Conservation (phyloP, 108 stramenopile genomes). For the Ochromonas danica region DNA sequence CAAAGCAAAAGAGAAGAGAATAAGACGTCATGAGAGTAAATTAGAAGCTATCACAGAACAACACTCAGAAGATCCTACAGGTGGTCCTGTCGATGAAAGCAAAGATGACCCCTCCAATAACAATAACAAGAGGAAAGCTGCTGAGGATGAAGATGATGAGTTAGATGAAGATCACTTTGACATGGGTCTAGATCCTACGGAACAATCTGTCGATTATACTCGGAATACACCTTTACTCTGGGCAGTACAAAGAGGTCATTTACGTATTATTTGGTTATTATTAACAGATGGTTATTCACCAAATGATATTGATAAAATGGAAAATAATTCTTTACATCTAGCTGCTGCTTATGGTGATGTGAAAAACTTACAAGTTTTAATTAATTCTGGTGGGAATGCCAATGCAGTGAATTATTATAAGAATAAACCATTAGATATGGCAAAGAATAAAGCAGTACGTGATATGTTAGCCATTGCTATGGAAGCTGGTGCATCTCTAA, state of each 20-base stretch:
- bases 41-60: background rate
- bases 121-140: background rate
- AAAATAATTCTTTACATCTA: constrained; percentile 25
- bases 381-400: constrained; percentile 7
- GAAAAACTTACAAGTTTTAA: background rate
- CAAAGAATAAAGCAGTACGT: background rate
- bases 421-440: constrained; percentile 28
- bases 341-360: constrained; percentile 13
- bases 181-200: background rate
- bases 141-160: constrained; percentile 27
- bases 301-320: constrained; percentile 28
- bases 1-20: background rate
- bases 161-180: background rate
- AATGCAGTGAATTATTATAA: constrained; percentile 1
- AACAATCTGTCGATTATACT: background rate
- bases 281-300: constrained; percentile 28
- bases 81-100: background rate
- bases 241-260: background rate
- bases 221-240: constrained; percentile 22
- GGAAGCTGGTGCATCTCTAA: constrained; percentile 19
- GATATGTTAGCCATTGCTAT: background rate
- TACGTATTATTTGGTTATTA: constrained; percentile 20
- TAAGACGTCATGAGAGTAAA: background rate
- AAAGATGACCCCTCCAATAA: background rate
- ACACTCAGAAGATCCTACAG: too few species aligned